A percentile compares a stretch with the other conserved stretches of the same genome.
Conservation (phyloP, 768 basidiomycete species). For the Tephrocybe sp. region DNA sequence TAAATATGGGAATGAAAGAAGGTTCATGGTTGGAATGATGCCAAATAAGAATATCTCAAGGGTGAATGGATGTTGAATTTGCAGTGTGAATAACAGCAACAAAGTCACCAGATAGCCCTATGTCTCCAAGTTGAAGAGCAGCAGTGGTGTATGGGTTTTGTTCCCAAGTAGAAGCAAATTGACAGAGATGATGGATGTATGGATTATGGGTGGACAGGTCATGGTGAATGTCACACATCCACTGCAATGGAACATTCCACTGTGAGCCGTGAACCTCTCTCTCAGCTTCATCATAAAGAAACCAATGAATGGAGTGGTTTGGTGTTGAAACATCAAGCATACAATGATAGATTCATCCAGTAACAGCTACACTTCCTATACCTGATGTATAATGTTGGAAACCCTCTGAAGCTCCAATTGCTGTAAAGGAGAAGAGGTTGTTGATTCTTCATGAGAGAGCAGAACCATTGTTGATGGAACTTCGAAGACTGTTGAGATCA, state of each 20-base stretch:
- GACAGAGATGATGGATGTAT: too few species aligned
- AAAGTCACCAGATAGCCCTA: too few species aligned
- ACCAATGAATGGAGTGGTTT: not conserved
- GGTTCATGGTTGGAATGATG: conserved; percentile 1
- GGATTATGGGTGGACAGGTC: too few species aligned
- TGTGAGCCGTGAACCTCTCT: not conserved
- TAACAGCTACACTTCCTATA: not conserved
- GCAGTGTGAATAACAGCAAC: too few species aligned
- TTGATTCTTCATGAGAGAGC: not conserved
- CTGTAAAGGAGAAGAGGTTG: not conserved
- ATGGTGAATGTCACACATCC: too few species aligned
- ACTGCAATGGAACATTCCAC: not conserved
- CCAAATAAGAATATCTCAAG: too few species aligned
- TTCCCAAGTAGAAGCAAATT: too few species aligned
- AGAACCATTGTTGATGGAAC: not conserved
- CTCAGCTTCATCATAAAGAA: not conserved
- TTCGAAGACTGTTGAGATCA: too few species aligned
- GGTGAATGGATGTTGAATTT: too few species aligned
- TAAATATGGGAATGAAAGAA: conserved; percentile 3
- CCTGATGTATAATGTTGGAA: not conserved
- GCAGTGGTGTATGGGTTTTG: too few species aligned
- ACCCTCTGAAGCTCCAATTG: not conserved
- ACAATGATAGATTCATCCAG: not conserved
- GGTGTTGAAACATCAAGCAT: not conserved
- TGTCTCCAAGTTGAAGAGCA: too few species aligned